Evolutionary conservation across 345 rosid species (phyloP), one percentile per base, ranked within the genome.

Genomic region (Hibiscus syriacus): DNA sequence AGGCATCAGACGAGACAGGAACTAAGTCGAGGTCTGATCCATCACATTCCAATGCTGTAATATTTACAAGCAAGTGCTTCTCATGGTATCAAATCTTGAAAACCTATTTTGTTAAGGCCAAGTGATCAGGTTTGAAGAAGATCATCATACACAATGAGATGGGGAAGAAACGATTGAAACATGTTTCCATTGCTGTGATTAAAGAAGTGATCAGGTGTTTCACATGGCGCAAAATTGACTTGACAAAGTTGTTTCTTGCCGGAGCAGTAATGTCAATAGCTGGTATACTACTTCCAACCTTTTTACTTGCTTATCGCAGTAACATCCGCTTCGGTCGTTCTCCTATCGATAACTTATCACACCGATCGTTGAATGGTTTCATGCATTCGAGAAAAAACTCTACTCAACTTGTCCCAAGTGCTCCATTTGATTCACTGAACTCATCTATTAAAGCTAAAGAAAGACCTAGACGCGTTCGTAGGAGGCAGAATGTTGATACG

Each of bases 231-330:
- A 83, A 74, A 75, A 68, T 81, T 66, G 79, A 55, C 76, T 79
- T 82, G 90, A 87, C 87, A 80, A 84, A 82, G 38, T 69, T 80
- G 55, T 69, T 90, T 63, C 72, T 80, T 48, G 71, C 74, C 6
- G 90, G 89, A 71, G 80, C 74, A 41, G 0, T 83, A 13, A 41
- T 80, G 73, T 81, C 93, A 54, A 60, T 85, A 11, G 70, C 77
- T 55, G 87, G 82, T 23, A 25, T 86, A 73, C 66, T 84, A 38
- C 78, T 87, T 78, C 93, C 84, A 39, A 73, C 79, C 32, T 71
- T 76, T 13, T 55, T 77, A n/a, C 71, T 79, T 66, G 71, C 80
- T 70, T 29, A 39, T 73, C 34, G 69, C 19, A 5, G 59, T 64
- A 79, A 74, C 55, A 26, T 14, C n/a, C 62, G 67, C 81, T 55